Base-by-base conservation (phyloP, 2,329 filamentous ascomycete species). In the Trematosphaeria pertusa region DNA sequence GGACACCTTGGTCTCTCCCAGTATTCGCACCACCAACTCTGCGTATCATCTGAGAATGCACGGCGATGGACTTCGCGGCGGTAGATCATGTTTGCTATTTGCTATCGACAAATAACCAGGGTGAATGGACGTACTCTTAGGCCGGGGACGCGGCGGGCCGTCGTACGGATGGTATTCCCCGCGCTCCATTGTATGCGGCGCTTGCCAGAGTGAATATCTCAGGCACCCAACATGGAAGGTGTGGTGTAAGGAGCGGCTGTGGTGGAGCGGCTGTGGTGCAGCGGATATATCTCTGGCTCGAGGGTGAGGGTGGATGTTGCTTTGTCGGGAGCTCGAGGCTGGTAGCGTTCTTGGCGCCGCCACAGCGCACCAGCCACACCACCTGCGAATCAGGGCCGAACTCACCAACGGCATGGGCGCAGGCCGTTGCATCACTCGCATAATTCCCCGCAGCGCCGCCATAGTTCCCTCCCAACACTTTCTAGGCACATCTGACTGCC, bases 81-180 rank as follows among this genome's bases (percentile, higher is more conserved):
- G n/a, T n/a, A n/a, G n/a, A n/a, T n/a, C n/a, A n/a, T n/a, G n/a
- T n/a, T n/a, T n/a, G n/a, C n/a, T n/a, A n/a, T n/a, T n/a, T n/a
- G n/a, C n/a, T n/a, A n/a, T n/a, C n/a, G n/a, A n/a, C n/a, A n/a
- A 22, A 18, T 17, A 43, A 19, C n/a, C n/a, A n/a, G n/a, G n/a
- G 5, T 11, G 48, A 43, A 43, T 19, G 34, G 17, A 69, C 66
- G 37, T 61, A 72, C 70, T 63, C 52, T 71, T 71, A 2, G 69
- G 69, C 28, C 69, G 60, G 32, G 66, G 62, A 20, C 69, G 62
- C 49, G 62, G 59, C 21, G 57, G 60, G 43, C 64, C 65, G 32
- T 71, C 66, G 48, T 62, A 70, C 48, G 66, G 64, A 50, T 70
- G 65, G 42, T 69, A 67, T 43, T 70, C 68, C 51, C 67, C 53